Percentiles rank a stretch among this genome's conserved stretches.
Evolutionary conservation across 1,284 basidiomycete genomes (phyloP).

Genomic region (Mycena sp.): DNA sequence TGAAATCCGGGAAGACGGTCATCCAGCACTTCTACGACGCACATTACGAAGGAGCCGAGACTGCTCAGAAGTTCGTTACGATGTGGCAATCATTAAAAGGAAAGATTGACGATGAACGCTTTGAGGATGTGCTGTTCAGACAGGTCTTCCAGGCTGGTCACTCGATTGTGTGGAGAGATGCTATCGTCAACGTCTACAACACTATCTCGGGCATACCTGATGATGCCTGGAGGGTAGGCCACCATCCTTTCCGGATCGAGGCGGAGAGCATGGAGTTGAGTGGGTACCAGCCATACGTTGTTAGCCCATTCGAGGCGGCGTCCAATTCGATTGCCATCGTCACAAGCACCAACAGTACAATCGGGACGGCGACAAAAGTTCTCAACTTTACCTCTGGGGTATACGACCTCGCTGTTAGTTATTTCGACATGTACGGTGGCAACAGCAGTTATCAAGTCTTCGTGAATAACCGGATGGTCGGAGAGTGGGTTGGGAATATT

Average conservation of each 20-base stretch:
- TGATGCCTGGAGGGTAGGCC: slow-evolving; percentile 22
- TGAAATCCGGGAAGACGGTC: slow-evolving; percentile 27
- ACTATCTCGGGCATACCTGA: slow-evolving; percentile 27
- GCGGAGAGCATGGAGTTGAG: slow-evolving; percentile 25
- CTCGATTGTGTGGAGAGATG: slow-evolving; percentile 26
- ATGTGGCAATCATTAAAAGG: slow-evolving; percentile 24
- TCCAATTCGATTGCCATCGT: slow-evolving; percentile 22
- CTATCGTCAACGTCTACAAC: slow-evolving; percentile 25
- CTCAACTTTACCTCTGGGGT: slow-evolving; percentile 27
- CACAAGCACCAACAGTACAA: slow-evolving; percentile 21
- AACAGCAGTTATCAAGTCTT: slow-evolving; percentile 22
- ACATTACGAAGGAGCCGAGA: slow-evolving; percentile 27
- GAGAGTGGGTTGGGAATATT: slow-evolving; percentile 24
- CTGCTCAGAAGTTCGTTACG: slow-evolving; percentile 19
- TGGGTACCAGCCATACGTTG: slow-evolving; percentile 25
- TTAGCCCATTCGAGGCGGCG: slow-evolving; percentile 27
- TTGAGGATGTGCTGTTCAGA: slow-evolving; percentile 26
- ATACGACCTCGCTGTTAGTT: slow-evolving; percentile 26
- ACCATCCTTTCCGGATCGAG: slow-evolving; percentile 27
- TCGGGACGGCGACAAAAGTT: slow-evolving; percentile 22
- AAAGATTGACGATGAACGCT: slow-evolving; percentile 26
- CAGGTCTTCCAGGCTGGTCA: slow-evolving; percentile 27
- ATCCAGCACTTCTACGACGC: slow-evolving; percentile 31
- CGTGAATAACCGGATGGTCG: slow-evolving; percentile 14
- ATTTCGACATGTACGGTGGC: slow-evolving; percentile 28